These are phyloP conservation scores for Ogataea minuta DNA, from an alignment of 805 yeast species.

Conservation along the genomic window DNA sequence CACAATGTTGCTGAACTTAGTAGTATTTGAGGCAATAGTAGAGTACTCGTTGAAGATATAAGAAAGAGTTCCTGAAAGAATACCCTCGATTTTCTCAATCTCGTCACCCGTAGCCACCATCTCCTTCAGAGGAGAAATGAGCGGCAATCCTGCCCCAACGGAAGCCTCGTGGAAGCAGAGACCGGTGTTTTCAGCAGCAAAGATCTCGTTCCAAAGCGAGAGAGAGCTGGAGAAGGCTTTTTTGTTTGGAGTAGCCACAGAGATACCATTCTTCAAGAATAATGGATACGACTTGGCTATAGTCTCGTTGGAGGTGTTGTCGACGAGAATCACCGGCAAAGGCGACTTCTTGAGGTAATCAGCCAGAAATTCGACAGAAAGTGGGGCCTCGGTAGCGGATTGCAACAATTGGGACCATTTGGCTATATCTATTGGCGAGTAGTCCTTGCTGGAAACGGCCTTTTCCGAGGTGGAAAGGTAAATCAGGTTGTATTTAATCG, in stretches of 20 bases:
- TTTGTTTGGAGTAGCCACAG: conserved; percentile 97
- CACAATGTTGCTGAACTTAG: conserved; percentile 88
- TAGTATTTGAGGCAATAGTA: conserved; percentile 55
- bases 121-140: conserved; percentile 85
- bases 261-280: conserved; percentile 73
- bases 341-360: conserved; percentile 64
- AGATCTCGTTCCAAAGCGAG: conserved; percentile 73
- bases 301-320: conserved; percentile 85
- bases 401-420: conserved; percentile 52
- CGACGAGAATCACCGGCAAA: conserved; percentile 79
- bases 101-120: conserved; percentile 91
- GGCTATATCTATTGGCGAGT: conserved; percentile 63
- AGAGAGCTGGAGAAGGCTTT: conserved; percentile 88
- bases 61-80: conserved; percentile 92
- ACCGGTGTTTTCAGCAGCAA: conserved; percentile 58
- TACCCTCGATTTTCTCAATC: conserved; percentile 89
- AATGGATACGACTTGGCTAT: conserved; percentile 77
- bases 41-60: conserved; percentile 94
- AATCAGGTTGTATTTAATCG: conserved; percentile 70
- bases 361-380: conserved; percentile 57
- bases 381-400: conserved; percentile 46
- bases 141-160: conserved; percentile 98
- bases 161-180: conserved; percentile 97
- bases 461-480: conserved; percentile 73
- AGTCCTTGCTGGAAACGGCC: conserved; percentile 67